Base-by-base conservation (phyloP, 2,329 filamentous ascomycete genomes). In the Whalleya microplaca region DNA sequence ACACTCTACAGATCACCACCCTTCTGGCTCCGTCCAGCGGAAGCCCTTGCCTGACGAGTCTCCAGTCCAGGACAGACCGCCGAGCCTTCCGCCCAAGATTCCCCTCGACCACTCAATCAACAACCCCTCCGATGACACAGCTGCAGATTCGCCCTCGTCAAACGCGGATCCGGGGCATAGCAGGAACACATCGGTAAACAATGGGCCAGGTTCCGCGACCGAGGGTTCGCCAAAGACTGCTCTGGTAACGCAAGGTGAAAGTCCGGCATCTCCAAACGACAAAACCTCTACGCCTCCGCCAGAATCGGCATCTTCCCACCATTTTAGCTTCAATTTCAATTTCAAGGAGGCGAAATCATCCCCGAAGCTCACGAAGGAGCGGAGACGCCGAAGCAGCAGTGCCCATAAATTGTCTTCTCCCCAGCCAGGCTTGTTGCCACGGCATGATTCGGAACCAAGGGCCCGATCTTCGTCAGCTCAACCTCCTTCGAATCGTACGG, bases 401-500 rank as follows among this genome's bases (percentile, higher is more conserved):
- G 37, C n/a, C n/a, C 56, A 56, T 51, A 48, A 61, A 37, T 45
- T 40, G 18, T 62, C 62, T 21, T 27, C 47, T 12, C 59, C 61
- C 41, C 49, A 67, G 21, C 44, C 60, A 20, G 47, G 53, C 21
- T 55, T 69, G 45, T 60, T 58, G 45, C 56, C 65, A 19, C 56
- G 58, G 54, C 61, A 54, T 41, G 27, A 41, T 23, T 64, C 68
- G 14, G 75, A 78, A 23, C 47, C 69, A 1, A 74, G 79, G 23
- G 75, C 75, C 8, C 75, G 80, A 53, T 80, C 80, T 63, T 75
- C 75, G 23, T 83, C 81, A 10, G 80, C 76, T 1, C 81, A 83
- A 43, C 75, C 76, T 2, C 68, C 76, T 1, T 61, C 66, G 5
- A 57, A 62, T 14, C 70, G 72, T 47, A 41, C 58, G 16, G 48